phyloP scores from a whole-genome alignment of 768 basidiomycete genomes.

The Lyophyllum shimeji region DNA sequence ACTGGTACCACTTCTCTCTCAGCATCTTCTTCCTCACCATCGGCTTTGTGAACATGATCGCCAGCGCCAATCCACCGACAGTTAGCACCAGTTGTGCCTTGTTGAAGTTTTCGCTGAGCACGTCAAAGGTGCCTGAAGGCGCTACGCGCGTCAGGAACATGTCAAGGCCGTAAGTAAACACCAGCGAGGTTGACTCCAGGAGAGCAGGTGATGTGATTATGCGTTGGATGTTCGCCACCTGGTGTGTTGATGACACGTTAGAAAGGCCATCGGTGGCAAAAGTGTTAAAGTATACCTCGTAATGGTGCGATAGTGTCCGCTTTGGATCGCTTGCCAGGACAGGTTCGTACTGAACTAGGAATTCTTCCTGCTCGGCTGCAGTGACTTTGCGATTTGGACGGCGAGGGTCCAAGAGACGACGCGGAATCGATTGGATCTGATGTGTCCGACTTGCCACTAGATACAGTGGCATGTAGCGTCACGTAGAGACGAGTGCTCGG shows the following conservation, averaged over 20 bases:
- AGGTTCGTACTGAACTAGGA: constrained; percentile 83
- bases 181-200: constrained; percentile 88
- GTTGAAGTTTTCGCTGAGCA: constrained; percentile 90
- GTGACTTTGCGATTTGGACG: constrained; percentile 77
- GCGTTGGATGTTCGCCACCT: constrained; percentile 69
- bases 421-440: constrained; percentile 74
- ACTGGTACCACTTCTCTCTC: constrained; percentile 73
- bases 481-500: background rate
- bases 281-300: constrained; percentile 32
- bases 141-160: constrained; percentile 84
- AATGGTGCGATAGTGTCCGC: constrained; percentile 48
- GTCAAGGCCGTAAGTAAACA: constrained; percentile 87
- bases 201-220: constrained; percentile 81
- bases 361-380: constrained; percentile 78
- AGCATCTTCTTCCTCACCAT: constrained; percentile 73
- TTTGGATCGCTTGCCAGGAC: constrained; percentile 70
- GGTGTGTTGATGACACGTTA: background rate
- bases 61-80: constrained; percentile 64
- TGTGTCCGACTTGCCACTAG: constrained; percentile 76
- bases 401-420: constrained; percentile 78
- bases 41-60: constrained; percentile 80
- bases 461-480: background rate
- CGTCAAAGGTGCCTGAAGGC: constrained; percentile 90
- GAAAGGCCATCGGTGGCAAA: background rate
- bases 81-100: constrained; percentile 89